These are phyloP conservation scores for Aureobasidium sp. DNA, from an alignment of 2,329 filamentous ascomycete species.

Conservation along the genomic window DNA sequence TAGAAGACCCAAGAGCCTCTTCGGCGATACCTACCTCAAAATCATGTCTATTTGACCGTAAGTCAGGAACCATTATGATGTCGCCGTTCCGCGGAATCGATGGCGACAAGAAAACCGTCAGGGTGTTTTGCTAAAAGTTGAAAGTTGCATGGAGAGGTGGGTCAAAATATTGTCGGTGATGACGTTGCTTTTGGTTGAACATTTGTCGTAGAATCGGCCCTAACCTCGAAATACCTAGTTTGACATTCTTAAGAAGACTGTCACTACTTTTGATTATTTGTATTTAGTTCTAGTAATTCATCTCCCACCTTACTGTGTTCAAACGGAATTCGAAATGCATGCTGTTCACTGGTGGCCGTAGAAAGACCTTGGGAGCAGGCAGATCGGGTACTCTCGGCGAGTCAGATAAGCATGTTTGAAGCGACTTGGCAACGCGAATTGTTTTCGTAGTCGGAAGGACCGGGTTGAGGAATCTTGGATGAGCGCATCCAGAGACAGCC, in stretches of 20 bases:
- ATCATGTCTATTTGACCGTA: not conserved
- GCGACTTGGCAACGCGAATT: not conserved
- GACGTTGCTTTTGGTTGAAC: not conserved
- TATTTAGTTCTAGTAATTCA: not conserved
- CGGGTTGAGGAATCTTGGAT: not conserved
- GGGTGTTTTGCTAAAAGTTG: not conserved
- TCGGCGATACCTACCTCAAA: not conserved
- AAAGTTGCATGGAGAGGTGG: not conserved
- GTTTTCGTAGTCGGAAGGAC: not conserved
- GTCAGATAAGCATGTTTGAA: not conserved
- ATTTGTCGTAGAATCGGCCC: not conserved
- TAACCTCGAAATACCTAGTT: not conserved
- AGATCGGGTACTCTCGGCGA: not conserved
- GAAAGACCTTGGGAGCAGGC: not conserved
- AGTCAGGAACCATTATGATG: not conserved
- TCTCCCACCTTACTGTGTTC: not conserved
- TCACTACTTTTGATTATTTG: too few relatives aligned
- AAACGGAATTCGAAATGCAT: not conserved
- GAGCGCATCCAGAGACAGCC: not conserved
- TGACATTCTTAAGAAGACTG: too few relatives aligned
- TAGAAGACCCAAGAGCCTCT: not conserved
- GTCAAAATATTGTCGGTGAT: not conserved
- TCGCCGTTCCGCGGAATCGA: not conserved
- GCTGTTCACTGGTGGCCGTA: not conserved
- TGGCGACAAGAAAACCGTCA: not conserved